phyloP scores from a whole-genome alignment of 805 yeast genomes.

The Teunomyces funiuensis region DNA sequence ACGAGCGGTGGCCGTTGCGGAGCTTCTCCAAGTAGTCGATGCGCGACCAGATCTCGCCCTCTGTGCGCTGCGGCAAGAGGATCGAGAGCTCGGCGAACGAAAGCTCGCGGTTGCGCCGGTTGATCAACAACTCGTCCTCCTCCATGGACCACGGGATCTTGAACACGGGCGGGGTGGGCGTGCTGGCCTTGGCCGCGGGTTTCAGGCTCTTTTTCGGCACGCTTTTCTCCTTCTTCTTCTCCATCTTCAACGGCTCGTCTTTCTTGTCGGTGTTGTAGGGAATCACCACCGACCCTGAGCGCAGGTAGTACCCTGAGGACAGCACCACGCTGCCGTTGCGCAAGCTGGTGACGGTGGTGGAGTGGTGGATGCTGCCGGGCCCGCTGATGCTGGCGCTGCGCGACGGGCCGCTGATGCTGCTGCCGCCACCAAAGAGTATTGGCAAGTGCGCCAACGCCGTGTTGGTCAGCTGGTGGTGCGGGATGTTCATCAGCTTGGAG shows the following conservation, averaged over 20 bases:
- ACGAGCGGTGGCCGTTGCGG: slow-evolving; percentile 31
- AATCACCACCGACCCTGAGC: slow-evolving; percentile 40
- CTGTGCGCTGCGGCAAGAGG: slow-evolving; percentile 69
- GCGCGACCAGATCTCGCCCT: slow-evolving; percentile 68
- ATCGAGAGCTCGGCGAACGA: slow-evolving; percentile 73
- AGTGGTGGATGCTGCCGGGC: slow-evolving; percentile 34
- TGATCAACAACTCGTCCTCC: slow-evolving; percentile 67
- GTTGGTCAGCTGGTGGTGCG: slow-evolving; percentile 43
- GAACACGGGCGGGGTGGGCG: slow-evolving; percentile 19
- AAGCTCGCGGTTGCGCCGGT: slow-evolving; percentile 56
- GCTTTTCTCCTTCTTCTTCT: slow-evolving; percentile 15
- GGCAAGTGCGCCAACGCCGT: slow-evolving; percentile 45
- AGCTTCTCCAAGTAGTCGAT: slow-evolving; percentile 47
- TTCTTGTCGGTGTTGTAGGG: slow-evolving; percentile 31
- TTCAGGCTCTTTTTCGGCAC: background rate
- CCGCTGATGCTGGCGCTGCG: slow-evolving; percentile 38
- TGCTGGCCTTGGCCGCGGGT: background rate
- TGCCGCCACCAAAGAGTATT: slow-evolving; percentile 40
- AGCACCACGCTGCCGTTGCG: slow-evolving; percentile 40
- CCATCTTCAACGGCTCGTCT: slow-evolving; percentile 20
- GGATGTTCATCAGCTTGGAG: slow-evolving; percentile 46
- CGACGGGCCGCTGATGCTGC: slow-evolving; percentile 42
- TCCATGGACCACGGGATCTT: slow-evolving; percentile 55
- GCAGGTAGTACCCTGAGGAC: slow-evolving; percentile 31
- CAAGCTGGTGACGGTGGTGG: slow-evolving; percentile 36